These are phyloP conservation scores for Exophiala sp. DNA, from an alignment of 2,329 filamentous ascomycete species.

Conservation along the genomic window DNA sequence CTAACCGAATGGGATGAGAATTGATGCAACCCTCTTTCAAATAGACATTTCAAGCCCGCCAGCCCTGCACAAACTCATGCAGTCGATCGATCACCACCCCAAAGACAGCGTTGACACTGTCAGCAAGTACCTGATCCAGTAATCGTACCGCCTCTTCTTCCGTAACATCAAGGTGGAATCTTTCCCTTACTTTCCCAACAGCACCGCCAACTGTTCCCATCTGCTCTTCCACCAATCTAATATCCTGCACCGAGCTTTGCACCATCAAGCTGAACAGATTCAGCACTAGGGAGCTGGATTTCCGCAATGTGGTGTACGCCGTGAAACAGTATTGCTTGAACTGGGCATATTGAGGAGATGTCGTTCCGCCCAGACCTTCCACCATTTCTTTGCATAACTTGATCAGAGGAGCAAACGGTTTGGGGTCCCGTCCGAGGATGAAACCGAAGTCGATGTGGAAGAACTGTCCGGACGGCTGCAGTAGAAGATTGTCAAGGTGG, in stretches of 20 bases:
- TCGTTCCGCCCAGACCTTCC: slow-evolving; percentile 88
- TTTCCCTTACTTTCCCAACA: slow-evolving; percentile 87
- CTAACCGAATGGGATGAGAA: no score
- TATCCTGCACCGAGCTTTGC: slow-evolving; percentile 93
- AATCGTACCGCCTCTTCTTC: slow-evolving; percentile 88
- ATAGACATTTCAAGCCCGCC: slow-evolving; percentile 55
- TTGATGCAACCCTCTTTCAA: neutral
- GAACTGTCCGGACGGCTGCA: slow-evolving; percentile 86
- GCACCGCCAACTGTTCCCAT: slow-evolving; percentile 41
- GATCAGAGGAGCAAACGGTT: slow-evolving; percentile 94
- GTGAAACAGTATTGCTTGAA: slow-evolving; percentile 97
- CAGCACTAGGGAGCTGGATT: slow-evolving; percentile 82
- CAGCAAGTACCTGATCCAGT: slow-evolving; percentile 84
- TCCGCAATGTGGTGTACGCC: slow-evolving; percentile 83
- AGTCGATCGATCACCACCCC: slow-evolving; percentile 91
- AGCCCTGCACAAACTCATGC: slow-evolving; percentile 89
- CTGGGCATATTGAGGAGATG: slow-evolving; percentile 71
- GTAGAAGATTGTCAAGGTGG: slow-evolving; percentile 88
- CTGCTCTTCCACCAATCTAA: slow-evolving; percentile 85
- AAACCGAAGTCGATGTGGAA: slow-evolving; percentile 99
- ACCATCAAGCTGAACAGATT: slow-evolving; percentile 97
- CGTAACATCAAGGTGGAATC: slow-evolving; percentile 83
- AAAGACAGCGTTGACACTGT: slow-evolving; percentile 81
- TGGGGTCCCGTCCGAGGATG: slow-evolving; percentile 92
- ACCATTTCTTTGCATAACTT: slow-evolving; percentile 98